Evolutionary conservation across 768 basidiomycete genomes (phyloP), one percentile per base, ranked within the genome.

Genomic region (Termitomyces sp.): DNA sequence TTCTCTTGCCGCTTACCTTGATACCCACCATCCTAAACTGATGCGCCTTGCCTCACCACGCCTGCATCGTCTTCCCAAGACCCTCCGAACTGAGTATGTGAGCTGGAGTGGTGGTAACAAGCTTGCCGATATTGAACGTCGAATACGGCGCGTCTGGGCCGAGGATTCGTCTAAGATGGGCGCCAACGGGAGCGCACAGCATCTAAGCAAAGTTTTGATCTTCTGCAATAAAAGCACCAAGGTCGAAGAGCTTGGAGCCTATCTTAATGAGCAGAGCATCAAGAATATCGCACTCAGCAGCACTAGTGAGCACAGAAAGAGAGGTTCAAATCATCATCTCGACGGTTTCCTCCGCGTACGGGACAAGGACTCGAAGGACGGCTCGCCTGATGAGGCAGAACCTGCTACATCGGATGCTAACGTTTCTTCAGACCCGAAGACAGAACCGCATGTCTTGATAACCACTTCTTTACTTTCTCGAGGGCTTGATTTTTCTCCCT

Each of bases 391-490:
- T 20, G 60, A 65, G 48, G 56, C 53, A 22, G 67, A 57, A 22
- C 53, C 58, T 28, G 35, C 48, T 32, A 12, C 59, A 54, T 32
- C 50, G 15, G 53, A 61, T 35, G 60, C 54, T 40, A 5, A 35
- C 38, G 35, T 48, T 71, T 63, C 6, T 32, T 72, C 63, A 53
- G 73, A 75, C 61, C 71, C 73, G 2, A 71, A 76, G 50, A 68
- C 75, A 7, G 73, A 74, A 0, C 85, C 89, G 16, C 84, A 84
- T 58, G 87, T 96, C 42, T 79, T 97, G 67, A 81, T 96, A 58
- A 96, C 95, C 38, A 97, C 95, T 0, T 96, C 94, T 6, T 79
- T 97, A 38, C 86, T 97, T 32, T 94, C 93, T 11, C 85, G 95
- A 20, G 95, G 95, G 1, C 82, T 96, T 1, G 95, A 97, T 72